phyloP scores from a whole-genome alignment of 345 rosid genomes.

The Populus ilicifolia region DNA sequence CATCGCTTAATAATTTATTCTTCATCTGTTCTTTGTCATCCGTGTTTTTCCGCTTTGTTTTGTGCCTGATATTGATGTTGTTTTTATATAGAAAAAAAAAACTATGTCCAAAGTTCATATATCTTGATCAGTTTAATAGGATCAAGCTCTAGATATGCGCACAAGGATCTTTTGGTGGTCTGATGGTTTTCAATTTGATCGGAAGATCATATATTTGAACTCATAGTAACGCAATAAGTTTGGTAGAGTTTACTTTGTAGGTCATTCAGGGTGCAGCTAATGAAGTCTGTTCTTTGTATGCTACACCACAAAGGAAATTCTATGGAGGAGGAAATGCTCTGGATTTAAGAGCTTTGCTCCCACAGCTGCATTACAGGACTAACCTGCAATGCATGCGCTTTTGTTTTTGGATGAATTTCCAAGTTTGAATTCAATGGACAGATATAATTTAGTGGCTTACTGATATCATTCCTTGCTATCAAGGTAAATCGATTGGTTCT shows the following conservation, averaged over 20 bases:
- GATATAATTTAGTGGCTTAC: background rate
- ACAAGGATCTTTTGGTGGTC: background rate
- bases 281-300: background rate
- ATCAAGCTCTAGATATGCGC: background rate
- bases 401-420: background rate
- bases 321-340: background rate
- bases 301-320: background rate
- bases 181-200: background rate
- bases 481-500: background rate
- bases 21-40: no score
- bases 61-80: background rate
- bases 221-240: background rate
- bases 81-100: no score
- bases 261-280: background rate
- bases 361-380: background rate
- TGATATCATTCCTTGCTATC: background rate
- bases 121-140: background rate
- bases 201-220: background rate
- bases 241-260: background rate
- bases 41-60: background rate
- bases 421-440: background rate
- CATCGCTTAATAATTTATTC: no score
- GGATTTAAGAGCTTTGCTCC: no score
- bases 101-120: background rate
- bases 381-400: background rate